These are phyloP conservation scores for Ustanciosporium gigantosporum DNA, from an alignment of 1,284 basidiomycete species.

Conservation along the genomic window DNA sequence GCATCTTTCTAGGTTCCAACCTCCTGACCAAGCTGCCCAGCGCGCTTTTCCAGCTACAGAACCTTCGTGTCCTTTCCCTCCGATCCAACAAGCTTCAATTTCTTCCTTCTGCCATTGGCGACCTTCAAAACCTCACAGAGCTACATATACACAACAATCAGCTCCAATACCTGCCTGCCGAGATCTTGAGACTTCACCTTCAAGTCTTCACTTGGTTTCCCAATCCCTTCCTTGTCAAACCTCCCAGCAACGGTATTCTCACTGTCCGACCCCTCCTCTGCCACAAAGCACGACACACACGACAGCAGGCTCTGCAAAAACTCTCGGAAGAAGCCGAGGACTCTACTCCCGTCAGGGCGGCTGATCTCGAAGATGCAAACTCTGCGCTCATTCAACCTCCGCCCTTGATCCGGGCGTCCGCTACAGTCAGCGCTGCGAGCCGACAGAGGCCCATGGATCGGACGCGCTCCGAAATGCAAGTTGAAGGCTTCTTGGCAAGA, in stretches of 20 bases:
- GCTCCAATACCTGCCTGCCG: slow-evolving; percentile 51
- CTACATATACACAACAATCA: slow-evolving; percentile 52
- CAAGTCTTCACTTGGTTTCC: slow-evolving; percentile 53
- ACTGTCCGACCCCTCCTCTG: slow-evolving; percentile 28
- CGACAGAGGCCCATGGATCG: slow-evolving; percentile 19
- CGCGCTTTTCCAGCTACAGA: slow-evolving; percentile 54
- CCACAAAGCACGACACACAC: slow-evolving; percentile 7
- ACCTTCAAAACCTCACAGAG: slow-evolving; percentile 51
- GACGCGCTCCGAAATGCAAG: slow-evolving; percentile 32
- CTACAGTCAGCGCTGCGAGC: slow-evolving; percentile 1
- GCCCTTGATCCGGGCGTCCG: slow-evolving; percentile 22
- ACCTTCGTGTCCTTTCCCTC: slow-evolving; percentile 56
- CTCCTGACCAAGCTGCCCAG: slow-evolving; percentile 47
- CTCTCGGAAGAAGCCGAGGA: slow-evolving; percentile 13
- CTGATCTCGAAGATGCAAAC: neutral
- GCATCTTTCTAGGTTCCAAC: slow-evolving; percentile 44
- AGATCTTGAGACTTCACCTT: slow-evolving; percentile 53
- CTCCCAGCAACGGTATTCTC: slow-evolving; percentile 18
- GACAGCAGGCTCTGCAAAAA: slow-evolving; percentile 8
- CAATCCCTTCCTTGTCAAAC: slow-evolving; percentile 49
- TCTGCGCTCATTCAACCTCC: slow-evolving; percentile 18
- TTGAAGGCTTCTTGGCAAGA: slow-evolving; percentile 33
- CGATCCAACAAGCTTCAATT: slow-evolving; percentile 51
- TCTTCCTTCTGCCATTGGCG: slow-evolving; percentile 53
- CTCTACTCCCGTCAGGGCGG: slow-evolving; percentile 12